These are phyloP conservation scores for Phaffomyces opuntiae DNA, from an alignment of 805 yeast species.

Conservation along the genomic window DNA sequence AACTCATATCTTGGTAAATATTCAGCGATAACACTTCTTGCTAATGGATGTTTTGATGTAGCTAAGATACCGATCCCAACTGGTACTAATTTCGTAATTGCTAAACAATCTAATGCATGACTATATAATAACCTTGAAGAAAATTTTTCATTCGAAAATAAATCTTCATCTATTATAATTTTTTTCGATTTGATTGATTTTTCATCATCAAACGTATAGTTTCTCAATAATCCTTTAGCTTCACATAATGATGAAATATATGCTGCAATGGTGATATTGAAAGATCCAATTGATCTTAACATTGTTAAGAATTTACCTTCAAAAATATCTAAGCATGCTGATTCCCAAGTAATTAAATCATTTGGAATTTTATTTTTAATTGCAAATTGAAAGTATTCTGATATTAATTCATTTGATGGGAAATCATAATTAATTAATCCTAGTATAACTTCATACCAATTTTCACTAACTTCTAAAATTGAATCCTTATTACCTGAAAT, in stretches of 20 bases:
- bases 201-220: slow-evolving; percentile 22
- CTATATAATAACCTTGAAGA: slow-evolving; percentile 50
- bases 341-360: slow-evolving; percentile 42
- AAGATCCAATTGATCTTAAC: slow-evolving; percentile 48
- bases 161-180: slow-evolving; percentile 18
- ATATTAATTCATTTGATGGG: slow-evolving; percentile 39
- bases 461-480: slow-evolving; percentile 42
- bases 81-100: slow-evolving; percentile 49
- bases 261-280: slow-evolving; percentile 60
- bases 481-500: slow-evolving; percentile 34
- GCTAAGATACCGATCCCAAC: slow-evolving; percentile 62
- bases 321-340: slow-evolving; percentile 48
- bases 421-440: slow-evolving; percentile 54
- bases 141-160: slow-evolving; percentile 30
- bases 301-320: slow-evolving; percentile 51
- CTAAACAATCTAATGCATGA: slow-evolving; percentile 48
- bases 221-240: slow-evolving; percentile 50
- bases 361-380: slow-evolving; percentile 29
- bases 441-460: slow-evolving; percentile 65
- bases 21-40: slow-evolving; percentile 43
- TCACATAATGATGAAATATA: slow-evolving; percentile 56
- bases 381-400: slow-evolving; percentile 34
- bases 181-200: too few relatives aligned
- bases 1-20: slow-evolving; percentile 55
- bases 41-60: slow-evolving; percentile 36